phyloP scores from a whole-genome alignment of 1,284 basidiomycete species.

The Malassezia yamatoensis region DNA sequence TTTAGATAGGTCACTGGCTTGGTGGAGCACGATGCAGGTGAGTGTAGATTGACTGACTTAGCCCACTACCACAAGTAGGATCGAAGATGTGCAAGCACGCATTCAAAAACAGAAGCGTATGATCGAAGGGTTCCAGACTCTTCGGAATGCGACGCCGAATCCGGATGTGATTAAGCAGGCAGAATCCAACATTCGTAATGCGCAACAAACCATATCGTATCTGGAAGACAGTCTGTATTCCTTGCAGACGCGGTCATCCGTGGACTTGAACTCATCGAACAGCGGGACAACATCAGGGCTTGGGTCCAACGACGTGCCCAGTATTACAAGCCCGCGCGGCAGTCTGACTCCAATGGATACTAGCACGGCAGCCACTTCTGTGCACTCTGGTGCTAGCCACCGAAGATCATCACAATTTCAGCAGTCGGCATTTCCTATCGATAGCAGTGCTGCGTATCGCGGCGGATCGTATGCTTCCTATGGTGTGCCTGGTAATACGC shows the following conservation, averaged over 20 bases:
- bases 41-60: not conserved
- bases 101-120: slow-evolving; percentile 87
- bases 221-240: slow-evolving; percentile 76
- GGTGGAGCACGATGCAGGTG: not conserved
- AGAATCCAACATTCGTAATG: slow-evolving; percentile 77
- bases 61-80: slow-evolving; percentile 62
- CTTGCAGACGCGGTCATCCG: slow-evolving; percentile 61
- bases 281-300: too few species aligned
- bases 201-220: slow-evolving; percentile 72
- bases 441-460: slow-evolving; percentile 19
- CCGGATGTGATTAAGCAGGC: slow-evolving; percentile 64
- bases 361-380: not conserved
- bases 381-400: not conserved
- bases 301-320: not conserved
- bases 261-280: not conserved
- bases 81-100: slow-evolving; percentile 76
- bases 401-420: too few species aligned
- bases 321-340: not conserved
- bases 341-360: not conserved
- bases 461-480: not conserved
- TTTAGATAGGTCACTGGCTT: not conserved
- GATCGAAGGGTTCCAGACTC: slow-evolving; percentile 69
- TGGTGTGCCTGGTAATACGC: not conserved
- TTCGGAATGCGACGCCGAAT: slow-evolving; percentile 72
- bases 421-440: slow-evolving; percentile 6